Conservation (phyloP, 2,329 filamentous ascomycete species). For the Exserohilum turcica region DNA sequence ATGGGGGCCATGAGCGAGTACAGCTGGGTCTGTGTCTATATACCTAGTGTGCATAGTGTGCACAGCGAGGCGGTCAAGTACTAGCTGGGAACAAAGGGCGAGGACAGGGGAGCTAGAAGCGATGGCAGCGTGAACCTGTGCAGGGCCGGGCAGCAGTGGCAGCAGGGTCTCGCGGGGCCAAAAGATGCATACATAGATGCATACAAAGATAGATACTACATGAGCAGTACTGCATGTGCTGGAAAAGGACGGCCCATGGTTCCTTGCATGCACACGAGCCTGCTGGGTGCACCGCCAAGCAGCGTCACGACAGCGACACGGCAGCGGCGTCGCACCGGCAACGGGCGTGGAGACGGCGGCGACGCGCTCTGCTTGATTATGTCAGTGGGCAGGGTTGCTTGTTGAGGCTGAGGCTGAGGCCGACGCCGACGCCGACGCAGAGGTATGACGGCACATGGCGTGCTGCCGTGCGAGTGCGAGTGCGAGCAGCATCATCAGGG, state of each 20-base stretch:
- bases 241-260: not conserved
- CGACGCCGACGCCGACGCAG: not conserved
- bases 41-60: conserved; percentile 19
- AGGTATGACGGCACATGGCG: conserved; percentile 1
- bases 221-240: not conserved
- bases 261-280: not conserved
- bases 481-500: too few relatives aligned
- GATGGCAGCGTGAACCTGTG: not conserved
- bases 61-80: not conserved
- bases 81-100: too few relatives aligned
- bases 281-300: not conserved
- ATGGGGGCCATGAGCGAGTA: too few relatives aligned
- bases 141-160: not conserved
- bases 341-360: conserved; percentile 20
- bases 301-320: not conserved
- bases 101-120: conserved; percentile 1
- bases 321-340: conserved; percentile 29
- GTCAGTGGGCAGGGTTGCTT: not conserved
- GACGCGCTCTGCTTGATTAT: too few relatives aligned
- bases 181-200: too few relatives aligned
- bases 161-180: not conserved
- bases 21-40: too few relatives aligned
- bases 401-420: not conserved
- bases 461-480: not conserved
- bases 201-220: too few relatives aligned